Percentiles rank a stretch among this genome's conserved stretches.
Conservation (phyloP, 106 monocot species). For the Vanilla planifolia region DNA sequence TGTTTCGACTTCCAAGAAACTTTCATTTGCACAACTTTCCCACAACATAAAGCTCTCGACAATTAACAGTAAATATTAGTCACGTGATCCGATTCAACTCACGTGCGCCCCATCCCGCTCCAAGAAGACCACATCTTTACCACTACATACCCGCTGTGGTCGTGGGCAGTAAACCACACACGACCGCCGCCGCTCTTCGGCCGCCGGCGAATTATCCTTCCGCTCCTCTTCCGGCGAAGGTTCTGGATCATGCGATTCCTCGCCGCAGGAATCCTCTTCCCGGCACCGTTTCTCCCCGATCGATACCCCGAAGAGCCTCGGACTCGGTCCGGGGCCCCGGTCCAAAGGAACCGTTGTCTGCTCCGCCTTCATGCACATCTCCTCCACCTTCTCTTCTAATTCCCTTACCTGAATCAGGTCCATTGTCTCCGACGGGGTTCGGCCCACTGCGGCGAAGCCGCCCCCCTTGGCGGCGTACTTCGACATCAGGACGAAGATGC, state of each 20-base stretch:
- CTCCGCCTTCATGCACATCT: not conserved
- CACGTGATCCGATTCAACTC: not conserved
- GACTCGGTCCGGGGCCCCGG: not conserved
- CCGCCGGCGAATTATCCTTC: not conserved
- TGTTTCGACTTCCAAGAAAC: too few relatives aligned
- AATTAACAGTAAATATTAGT: too few relatives aligned
- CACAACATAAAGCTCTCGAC: too few relatives aligned
- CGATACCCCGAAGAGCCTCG: conserved; percentile 50
- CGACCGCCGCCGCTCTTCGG: conserved; percentile 2
- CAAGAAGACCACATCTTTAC: not conserved
- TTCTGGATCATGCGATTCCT: not conserved
- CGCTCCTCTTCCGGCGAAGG: not conserved
- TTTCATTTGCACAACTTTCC: too few relatives aligned
- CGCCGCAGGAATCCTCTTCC: conserved; percentile 2
- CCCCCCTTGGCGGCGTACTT: conserved; percentile 12
- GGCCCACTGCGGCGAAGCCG: not conserved
- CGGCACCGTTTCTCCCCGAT: conserved; percentile 33
- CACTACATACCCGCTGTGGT: conserved; percentile 4
- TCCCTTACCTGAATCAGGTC: conserved; percentile 11
- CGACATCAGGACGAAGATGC: conserved; percentile 24
- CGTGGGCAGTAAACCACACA: conserved; percentile 9
- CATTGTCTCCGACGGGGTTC: not conserved
- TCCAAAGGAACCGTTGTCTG: not conserved
- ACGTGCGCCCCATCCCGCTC: conserved; percentile 7
- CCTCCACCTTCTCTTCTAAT: conserved; percentile 7